Base-by-base conservation (phyloP, 208 protist genomes). In the Porcisia hertigi region DNA sequence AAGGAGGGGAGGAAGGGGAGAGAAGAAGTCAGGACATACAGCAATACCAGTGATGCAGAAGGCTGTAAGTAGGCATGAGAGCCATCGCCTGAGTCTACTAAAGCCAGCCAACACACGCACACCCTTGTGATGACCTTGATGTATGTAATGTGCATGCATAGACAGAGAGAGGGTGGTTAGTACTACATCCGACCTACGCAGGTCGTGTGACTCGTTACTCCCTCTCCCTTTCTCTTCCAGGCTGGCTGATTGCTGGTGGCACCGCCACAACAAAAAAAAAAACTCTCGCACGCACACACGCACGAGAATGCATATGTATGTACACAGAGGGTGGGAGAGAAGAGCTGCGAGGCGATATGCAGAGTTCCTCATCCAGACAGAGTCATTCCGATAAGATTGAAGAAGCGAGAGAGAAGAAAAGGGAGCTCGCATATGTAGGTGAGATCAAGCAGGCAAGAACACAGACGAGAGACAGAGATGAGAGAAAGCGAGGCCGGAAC, bases 81-180 rank as follows among this genome's bases (percentile, higher is more conserved):
- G 45, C n/a, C 36, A 11, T 4, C n/a, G 58, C 9, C 3, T n/a
- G 16, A 34, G 30, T 39, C 58, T n/a, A 63, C 58, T 30, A 12
- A 63, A 39, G 34, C 34, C n/a, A 39, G n/a, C 25, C 58, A 12
- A 30, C 58, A 63, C 58, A 63, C 30, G 58, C 58, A 39, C 58
- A 63, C 58, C n/a, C 9, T 18, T 59, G 14, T 59, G 7, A 18
- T 59, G 55, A 25, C 55, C n/a, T 25, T 59, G 2, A 59, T 59
- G 23, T 59, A 20, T 59, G 52, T 49, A 30, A 49, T 69, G 52
- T 49, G 30, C 30, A 69, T 49, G 55, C n/a, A 74, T 23, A 69
- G 5, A 7, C 6, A 0, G 16, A 49, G 12, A 23, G 39, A 11
- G 39, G 45, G 16, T n/a, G 25, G 23, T 52, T 52, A 52, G 47